These are phyloP conservation scores for Umbelopsis sp. DNA, from an alignment of 192 early-diverging fungal genomes.

Conservation along the genomic window DNA sequence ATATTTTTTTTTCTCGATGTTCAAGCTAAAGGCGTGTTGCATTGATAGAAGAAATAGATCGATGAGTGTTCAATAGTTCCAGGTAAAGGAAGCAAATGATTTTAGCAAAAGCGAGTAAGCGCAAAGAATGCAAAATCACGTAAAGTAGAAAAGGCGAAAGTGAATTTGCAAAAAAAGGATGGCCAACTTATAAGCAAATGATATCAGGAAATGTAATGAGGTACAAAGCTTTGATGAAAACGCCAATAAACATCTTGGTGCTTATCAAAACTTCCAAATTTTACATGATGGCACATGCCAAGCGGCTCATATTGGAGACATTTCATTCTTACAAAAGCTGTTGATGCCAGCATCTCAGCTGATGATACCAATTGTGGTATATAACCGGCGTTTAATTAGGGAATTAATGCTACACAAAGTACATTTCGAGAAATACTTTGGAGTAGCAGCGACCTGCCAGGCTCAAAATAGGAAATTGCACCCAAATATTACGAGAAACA, in stretches of 20 bases:
- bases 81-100: too few species aligned
- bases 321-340: not conserved
- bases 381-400: constrained; percentile 2
- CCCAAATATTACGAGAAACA: not conserved
- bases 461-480: constrained; percentile 10
- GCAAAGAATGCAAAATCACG: too few species aligned
- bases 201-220: not conserved
- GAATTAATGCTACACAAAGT: not conserved
- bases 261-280: constrained; percentile 17
- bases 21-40: not conserved
- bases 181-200: not conserved
- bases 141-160: too few species aligned
- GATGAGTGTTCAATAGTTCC: too few species aligned
- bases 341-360: not conserved
- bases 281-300: constrained; percentile 5
- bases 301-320: not conserved
- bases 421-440: not conserved
- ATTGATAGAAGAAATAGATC: not conserved
- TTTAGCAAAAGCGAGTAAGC: too few species aligned
- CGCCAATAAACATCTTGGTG: constrained; percentile 2
- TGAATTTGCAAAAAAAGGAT: not conserved
- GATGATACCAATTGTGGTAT: constrained; percentile 6
- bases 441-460: not conserved
- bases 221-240: constrained; percentile 1
- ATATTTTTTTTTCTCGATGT: not conserved